Percentiles rank a stretch among this genome's conserved stretches.
Evolutionary conservation across 169 alveolate genomes (phyloP).

Genomic region (Eimeria acervulina): DNA sequence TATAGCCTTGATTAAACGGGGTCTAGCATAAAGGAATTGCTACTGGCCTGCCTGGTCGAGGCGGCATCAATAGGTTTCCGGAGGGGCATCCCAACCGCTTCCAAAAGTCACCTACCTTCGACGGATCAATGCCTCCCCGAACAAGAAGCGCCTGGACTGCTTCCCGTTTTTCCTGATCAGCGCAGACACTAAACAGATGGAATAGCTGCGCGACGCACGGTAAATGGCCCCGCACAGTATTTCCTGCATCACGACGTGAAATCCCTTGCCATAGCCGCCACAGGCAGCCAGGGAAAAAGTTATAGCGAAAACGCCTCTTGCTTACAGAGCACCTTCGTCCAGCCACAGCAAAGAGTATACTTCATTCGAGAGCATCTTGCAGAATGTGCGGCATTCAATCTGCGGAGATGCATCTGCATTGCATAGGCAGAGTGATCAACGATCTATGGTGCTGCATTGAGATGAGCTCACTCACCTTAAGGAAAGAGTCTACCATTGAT

Average conservation of each 20-base stretch:
- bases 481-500: not conserved
- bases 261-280: not conserved
- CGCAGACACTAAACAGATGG: not conserved
- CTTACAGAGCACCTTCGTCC: not conserved
- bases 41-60: not conserved
- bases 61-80: not conserved
- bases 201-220: not conserved
- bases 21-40: not conserved
- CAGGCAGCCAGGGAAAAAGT: not conserved
- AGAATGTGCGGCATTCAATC: not conserved
- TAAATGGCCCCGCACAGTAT: not conserved
- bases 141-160: conserved; percentile 17
- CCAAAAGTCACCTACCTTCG: conserved; percentile 19
- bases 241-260: not conserved
- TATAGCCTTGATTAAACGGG: not conserved
- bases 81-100: not conserved
- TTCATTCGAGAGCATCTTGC: not conserved
- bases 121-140: conserved; percentile 53
- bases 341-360: not conserved
- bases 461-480: conserved; percentile 21
- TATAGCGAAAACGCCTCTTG: not conserved
- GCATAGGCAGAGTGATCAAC: not conserved
- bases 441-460: not conserved
- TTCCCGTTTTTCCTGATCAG: not conserved
- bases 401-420: not conserved